Percentiles rank a stretch among this genome's conserved stretches.
Conservation (phyloP, 2,329 filamentous ascomycete species). For the Daldinia sp. region DNA sequence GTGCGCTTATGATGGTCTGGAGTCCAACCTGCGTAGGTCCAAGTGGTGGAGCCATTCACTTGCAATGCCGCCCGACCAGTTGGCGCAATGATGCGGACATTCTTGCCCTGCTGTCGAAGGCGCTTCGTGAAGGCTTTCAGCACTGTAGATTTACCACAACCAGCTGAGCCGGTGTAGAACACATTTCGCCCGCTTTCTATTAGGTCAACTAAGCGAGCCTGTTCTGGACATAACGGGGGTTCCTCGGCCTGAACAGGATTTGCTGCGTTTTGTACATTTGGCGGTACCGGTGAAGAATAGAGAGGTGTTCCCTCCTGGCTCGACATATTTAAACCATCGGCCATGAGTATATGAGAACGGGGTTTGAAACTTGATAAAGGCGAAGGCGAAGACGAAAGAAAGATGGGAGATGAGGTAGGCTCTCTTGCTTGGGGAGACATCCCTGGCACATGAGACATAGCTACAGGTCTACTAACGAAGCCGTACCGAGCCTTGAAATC, state of each 20-base stretch:
- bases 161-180: constrained; percentile 74
- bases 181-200: constrained; percentile 67
- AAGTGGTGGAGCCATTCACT: constrained; percentile 68
- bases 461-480: neutral
- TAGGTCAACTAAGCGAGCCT: constrained; percentile 62
- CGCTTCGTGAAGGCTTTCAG: constrained; percentile 61
- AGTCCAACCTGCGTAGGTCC: constrained; percentile 68
- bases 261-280: neutral
- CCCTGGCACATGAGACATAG: neutral
- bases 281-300: constrained; percentile 19
- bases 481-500: neutral
- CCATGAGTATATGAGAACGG: neutral
- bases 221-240: constrained; percentile 59
- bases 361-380: neutral
- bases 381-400: neutral
- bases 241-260: constrained; percentile 27
- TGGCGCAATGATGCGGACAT: constrained; percentile 67
- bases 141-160: constrained; percentile 69
- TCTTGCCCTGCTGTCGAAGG: constrained; percentile 52
- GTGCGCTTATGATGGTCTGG: constrained; percentile 59
- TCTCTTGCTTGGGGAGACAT: neutral
- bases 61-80: constrained; percentile 70
- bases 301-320: constrained; percentile 7
- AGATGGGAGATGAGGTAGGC: neutral
- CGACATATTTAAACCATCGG: neutral